A percentile compares a stretch with the other conserved stretches of the same genome.
These are phyloP conservation scores for Pterulicium gracile DNA, from an alignment of 1,284 basidiomycete species.

Conservation along the genomic window DNA sequence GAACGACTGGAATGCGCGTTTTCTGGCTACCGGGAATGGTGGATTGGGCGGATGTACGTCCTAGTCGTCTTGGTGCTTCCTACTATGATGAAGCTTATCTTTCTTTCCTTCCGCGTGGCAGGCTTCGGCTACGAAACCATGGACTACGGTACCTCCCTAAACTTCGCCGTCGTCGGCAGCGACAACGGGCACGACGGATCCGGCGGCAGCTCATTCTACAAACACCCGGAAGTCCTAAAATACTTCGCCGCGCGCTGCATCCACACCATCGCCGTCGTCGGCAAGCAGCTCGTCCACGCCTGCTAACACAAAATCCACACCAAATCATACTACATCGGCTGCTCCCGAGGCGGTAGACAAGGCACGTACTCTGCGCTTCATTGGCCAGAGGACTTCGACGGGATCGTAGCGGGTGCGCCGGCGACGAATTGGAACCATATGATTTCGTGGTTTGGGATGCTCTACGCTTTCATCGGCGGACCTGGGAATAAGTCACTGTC, in stretches of 20 bases:
- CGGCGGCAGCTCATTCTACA: conserved; percentile 13
- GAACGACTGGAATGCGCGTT: no score
- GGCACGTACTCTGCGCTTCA: conserved; percentile 14
- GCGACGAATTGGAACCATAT: conserved; percentile 11
- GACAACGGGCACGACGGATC: conserved; percentile 20
- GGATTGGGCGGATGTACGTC: background rate
- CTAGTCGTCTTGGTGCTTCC: background rate
- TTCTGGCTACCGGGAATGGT: background rate
- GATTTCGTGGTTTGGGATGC: background rate
- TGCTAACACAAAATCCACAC: conserved; percentile 13
- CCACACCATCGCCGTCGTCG: conserved; percentile 15
- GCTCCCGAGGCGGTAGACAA: conserved; percentile 21
- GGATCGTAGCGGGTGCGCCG: conserved; percentile 21
- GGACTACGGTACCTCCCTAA: conserved; percentile 12
- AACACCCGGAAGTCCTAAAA: conserved; percentile 15
- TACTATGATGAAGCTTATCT: no score
- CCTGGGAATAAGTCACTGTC: background rate
- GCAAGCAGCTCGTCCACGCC: conserved; percentile 15
- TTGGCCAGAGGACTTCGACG: conserved; percentile 22
- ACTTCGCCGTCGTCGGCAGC: conserved; percentile 15
- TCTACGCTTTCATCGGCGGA: background rate
- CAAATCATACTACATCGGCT: conserved; percentile 19
- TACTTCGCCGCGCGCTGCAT: conserved; percentile 19
- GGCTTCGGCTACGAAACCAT: background rate
- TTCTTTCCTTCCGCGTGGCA: no score